Evolutionary conservation across 2,329 filamentous ascomycete genomes (phyloP), one percentile per base, ranked within the genome.

Genomic region (Epichloe bromicola): DNA sequence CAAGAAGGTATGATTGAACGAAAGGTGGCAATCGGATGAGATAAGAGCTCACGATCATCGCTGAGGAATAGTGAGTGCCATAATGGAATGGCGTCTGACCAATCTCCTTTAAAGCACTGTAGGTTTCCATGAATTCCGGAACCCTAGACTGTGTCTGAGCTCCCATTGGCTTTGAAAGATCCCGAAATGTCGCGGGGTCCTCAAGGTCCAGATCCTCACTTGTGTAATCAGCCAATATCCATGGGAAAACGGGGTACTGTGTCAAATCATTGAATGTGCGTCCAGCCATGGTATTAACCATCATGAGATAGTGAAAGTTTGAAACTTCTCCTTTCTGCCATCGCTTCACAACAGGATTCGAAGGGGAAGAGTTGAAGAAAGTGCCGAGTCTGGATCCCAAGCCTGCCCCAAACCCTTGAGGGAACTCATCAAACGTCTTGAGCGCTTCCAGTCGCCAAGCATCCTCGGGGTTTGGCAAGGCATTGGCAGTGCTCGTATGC

Each of bases 221-320:
- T 0, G 86, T 91, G 64, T 98, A 98, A 62, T 98, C 91, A 0
- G 93, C 90, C 44, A 98, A 72, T 3, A 98, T 84, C 93, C 93
- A 98, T 0, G 93, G 93, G 57, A 98, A 98, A 17, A 98, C 90
- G 0, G 93, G 93, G 61, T 98, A 98, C 61, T 98, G 94, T 0
- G 93, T 98, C 17, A 98, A 74, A 63, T 98, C 93, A 62, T 98
- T 98, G 71, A 98, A 98, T 0, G 93, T 97, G 49, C 93, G 78
- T 2, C 93, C 93, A 30, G 94, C 94, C 78, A 98, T 88, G 0
- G 93, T 97, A 63, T 98, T 98, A 62, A 98, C 83, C 54, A 96
- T 82, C 91, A 98, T 98, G 37, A 98, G 78, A 63, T 98, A 98
- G 66, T 97, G 89, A 61, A 98, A 98, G 65, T 98, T 98, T 14